Percentiles rank a stretch among this genome's conserved stretches.
Conservation (phyloP, 1,284 basidiomycete genomes). For the Ceraceosorus guamensis region DNA sequence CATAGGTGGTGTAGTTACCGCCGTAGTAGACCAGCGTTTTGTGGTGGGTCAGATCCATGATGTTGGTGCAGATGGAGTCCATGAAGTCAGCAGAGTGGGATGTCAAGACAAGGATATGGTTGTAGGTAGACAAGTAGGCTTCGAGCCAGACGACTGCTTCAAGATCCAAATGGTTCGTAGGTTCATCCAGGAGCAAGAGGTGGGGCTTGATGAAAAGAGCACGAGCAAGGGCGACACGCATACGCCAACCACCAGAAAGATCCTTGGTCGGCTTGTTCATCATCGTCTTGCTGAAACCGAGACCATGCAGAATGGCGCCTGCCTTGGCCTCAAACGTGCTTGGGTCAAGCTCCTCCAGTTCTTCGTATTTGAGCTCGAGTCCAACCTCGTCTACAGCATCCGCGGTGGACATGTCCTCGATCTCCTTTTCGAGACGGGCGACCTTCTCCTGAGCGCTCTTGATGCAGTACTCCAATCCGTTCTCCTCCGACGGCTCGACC, state of each 20-base stretch:
- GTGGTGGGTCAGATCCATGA: constrained; percentile 87
- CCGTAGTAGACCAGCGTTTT: constrained; percentile 79
- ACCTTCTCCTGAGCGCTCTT: constrained; percentile 88
- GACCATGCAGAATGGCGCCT: constrained; percentile 88
- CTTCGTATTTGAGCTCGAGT: constrained; percentile 83
- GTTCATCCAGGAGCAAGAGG: constrained; percentile 72
- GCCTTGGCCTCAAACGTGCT: constrained; percentile 92
- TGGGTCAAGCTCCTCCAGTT: constrained; percentile 94
- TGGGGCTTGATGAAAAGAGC: constrained; percentile 96
- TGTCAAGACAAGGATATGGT: constrained; percentile 85
- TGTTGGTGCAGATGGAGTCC: constrained; percentile 78
- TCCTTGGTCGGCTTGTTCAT: constrained; percentile 96
- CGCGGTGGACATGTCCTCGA: constrained; percentile 83
- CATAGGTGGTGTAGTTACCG: constrained; percentile 95
- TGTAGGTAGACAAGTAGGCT: constrained; percentile 93
- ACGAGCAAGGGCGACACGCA: constrained; percentile 93
- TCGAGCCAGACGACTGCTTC: constrained; percentile 98
- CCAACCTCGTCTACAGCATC: constrained; percentile 82
- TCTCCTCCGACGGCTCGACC: constrained; percentile 90
- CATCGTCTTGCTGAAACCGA: constrained; percentile 84
- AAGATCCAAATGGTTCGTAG: constrained; percentile 79
- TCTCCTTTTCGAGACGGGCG: constrained; percentile 84
- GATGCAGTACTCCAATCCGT: constrained; percentile 93
- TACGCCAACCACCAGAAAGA: constrained; percentile 98
- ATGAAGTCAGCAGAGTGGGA: constrained; percentile 98